Evolutionary conservation across 2,329 filamentous ascomycete species (phyloP).

Genomic region (Calonectria honghensis): DNA sequence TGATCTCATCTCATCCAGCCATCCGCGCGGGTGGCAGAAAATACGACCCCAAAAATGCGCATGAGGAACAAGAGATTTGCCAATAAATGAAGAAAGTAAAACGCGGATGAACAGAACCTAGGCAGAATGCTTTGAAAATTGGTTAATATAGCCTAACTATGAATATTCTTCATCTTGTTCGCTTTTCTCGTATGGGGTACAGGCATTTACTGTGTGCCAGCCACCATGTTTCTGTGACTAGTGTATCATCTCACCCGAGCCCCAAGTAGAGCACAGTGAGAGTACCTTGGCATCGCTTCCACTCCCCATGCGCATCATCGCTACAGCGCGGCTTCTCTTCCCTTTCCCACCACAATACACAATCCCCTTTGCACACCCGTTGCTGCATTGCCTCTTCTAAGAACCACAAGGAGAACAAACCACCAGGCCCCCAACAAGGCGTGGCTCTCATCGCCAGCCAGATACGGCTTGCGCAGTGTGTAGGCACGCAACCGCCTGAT

Average conservation of each 20-base stretch:
- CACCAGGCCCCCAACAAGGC: constrained; percentile 15
- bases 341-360: background rate
- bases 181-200: background rate
- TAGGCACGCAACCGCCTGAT: constrained; percentile 38
- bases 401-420: constrained; percentile 11
- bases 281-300: background rate
- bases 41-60: background rate
- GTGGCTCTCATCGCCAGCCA: constrained; percentile 15
- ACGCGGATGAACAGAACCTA: background rate
- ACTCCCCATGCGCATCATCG: constrained; percentile 5
- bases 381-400: constrained; percentile 17
- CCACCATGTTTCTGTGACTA: background rate
- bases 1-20: constrained; percentile 41
- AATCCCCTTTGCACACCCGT: constrained; percentile 6
- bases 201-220: background rate
- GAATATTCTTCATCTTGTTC: background rate
- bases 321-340: background rate
- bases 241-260: constrained; percentile 11
- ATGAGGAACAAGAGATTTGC: background rate
- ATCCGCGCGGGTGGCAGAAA: background rate
- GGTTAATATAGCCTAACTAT: background rate
- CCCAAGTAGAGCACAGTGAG: constrained; percentile 6
- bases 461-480: background rate
- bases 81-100: background rate
- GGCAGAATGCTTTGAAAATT: background rate